These are phyloP conservation scores for Penicillium nucicola DNA, from an alignment of 495 filamentous ascomycete genomes.

Conservation along the genomic window DNA sequence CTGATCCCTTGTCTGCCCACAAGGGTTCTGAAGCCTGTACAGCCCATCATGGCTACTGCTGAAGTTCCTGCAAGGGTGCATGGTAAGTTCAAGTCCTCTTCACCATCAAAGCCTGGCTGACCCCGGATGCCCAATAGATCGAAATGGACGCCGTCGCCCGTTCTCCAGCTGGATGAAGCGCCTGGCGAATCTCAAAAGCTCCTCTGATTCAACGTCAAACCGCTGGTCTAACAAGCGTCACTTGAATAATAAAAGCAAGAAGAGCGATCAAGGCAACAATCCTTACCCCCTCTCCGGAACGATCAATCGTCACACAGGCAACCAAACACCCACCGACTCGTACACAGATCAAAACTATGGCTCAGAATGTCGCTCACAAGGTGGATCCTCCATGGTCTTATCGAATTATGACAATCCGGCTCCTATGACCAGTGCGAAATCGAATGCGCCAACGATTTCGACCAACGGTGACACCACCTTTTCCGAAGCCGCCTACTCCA, in stretches of 20 bases:
- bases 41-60: conserved; percentile 60
- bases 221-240: conserved; percentile 50
- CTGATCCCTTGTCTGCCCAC: conserved; percentile 5
- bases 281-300: conserved; percentile 73
- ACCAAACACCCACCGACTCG: conserved; percentile 53
- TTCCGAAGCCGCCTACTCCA: conserved; percentile 74
- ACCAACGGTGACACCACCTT: conserved; percentile 74
- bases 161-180: conserved; percentile 96
- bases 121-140: conserved; percentile 41
- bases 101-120: conserved; percentile 15
- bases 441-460: conserved; percentile 73
- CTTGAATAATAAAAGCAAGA: conserved; percentile 51
- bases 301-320: conserved; percentile 42
- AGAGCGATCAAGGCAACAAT: conserved; percentile 69
- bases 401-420: conserved; percentile 58
- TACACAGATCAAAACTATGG: conserved; percentile 27
- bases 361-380: conserved; percentile 37
- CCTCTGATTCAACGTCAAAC: conserved; percentile 47
- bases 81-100: conserved; percentile 46
- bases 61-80: conserved; percentile 61
- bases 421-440: conserved; percentile 62
- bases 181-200: conserved; percentile 76
- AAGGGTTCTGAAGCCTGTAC: conserved; percentile 3
- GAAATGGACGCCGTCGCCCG: conserved; percentile 72
- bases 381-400: conserved; percentile 51